A percentile compares a stretch with the other conserved stretches of the same genome.
phyloP scores from a whole-genome alignment of 164 flowering plant genomes.

The Sextonia rubra region DNA sequence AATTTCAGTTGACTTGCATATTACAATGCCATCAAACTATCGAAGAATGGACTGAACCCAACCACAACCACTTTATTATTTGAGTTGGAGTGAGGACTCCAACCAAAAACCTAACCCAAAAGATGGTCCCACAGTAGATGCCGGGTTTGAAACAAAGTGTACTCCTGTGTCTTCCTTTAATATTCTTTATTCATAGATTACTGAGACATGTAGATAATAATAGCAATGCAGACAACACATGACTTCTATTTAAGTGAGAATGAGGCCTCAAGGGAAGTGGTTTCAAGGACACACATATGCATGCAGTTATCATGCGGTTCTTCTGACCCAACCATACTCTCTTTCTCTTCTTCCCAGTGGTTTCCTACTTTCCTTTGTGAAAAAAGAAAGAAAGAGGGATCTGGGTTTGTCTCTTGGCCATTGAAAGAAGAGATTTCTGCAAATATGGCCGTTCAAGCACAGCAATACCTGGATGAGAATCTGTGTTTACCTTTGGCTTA shows the following conservation, averaged over 20 bases:
- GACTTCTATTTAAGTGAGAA: not conserved
- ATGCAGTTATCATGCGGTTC: not conserved
- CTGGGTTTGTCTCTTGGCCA: not conserved
- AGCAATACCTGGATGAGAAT: conserved; percentile 24
- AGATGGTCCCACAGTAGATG: too few relatives aligned
- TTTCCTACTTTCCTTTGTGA: not conserved
- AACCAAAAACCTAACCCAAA: too few relatives aligned
- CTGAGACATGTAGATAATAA: too few relatives aligned
- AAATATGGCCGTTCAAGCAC: conserved; percentile 63
- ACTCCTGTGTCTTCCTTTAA: too few relatives aligned
- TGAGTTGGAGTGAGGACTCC: too few relatives aligned
- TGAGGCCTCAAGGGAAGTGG: not conserved
- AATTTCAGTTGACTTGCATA: too few relatives aligned
- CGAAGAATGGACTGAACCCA: too few relatives aligned
- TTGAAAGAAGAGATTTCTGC: not conserved
- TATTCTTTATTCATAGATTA: too few relatives aligned
- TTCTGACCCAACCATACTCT: conserved; percentile 6
- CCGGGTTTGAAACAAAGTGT: too few relatives aligned
- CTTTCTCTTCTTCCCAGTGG: not conserved
- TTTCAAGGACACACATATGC: not conserved
- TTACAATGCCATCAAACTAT: too few relatives aligned
- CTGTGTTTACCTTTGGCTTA: conserved; percentile 9
- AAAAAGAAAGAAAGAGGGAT: not conserved
- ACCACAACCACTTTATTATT: too few relatives aligned
- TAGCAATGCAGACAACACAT: not conserved